Evolutionary conservation across 83 land plant genomes (phyloP), one percentile per base, ranked within the genome.

Genomic region (Diphasiastrum complanatum): DNA sequence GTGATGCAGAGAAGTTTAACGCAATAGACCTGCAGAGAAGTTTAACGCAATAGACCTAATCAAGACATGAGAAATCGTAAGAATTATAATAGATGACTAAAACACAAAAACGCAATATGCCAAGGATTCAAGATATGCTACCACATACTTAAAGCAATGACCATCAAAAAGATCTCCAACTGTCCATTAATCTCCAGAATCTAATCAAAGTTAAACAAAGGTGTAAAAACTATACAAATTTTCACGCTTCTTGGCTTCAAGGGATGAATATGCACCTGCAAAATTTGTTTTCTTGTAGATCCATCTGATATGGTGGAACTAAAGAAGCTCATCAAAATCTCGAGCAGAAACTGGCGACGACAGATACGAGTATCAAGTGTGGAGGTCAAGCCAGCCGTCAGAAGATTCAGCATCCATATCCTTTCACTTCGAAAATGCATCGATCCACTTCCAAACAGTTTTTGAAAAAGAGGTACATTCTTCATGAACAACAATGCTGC

Each of bases 271-370:
- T 29, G 29, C 47, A 68, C 78, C 78, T 68, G 61, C 52, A 75
- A 52, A 16, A 68, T 71, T 74, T 74, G 69, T 46, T 63, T 57
- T n/a, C 67, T 66, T 20, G 74, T 68, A 48, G 46, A 47, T 2
- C 37, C 54, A 56, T 75, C 78, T 22, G 74, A 61, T 6, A 75
- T 52, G 34, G 78, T 60, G 25, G 78, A 68, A 14, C 54, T 51
- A 40, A 61, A 69, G 45, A 75, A 69, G 56, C 78, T 75, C 78
- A 75, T 75, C 14, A 75, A 51, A 47, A 75, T 68, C 55, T 75
- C 78, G 45, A 68, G 12, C 12, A 75, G 45, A 40, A 75, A 75
- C 40, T 55, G 72, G 12, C 73, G 73, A 51, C 78, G 74, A 57
- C 63, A 75, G 51, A 75, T 40, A 31, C 38, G 74, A 12, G 68